Percentiles rank a stretch among this genome's conserved stretches.
Conservation (phyloP, 2,329 filamentous ascomycete species). For the Neopestalotiopsis clavispora region DNA sequence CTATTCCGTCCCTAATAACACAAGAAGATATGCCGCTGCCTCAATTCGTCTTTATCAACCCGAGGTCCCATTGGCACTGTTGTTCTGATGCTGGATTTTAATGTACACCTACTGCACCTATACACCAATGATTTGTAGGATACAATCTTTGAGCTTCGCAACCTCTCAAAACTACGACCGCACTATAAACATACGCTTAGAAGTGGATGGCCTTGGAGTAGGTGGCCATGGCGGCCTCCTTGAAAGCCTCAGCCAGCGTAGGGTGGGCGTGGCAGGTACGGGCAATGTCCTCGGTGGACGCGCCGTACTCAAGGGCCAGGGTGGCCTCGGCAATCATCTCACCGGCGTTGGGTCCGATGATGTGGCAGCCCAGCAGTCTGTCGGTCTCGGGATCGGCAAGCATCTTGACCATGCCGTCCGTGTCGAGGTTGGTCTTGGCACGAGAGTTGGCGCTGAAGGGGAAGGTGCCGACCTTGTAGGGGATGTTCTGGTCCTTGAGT, state of each 20-base stretch:
- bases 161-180: slow-evolving; percentile 8
- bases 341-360: slow-evolving; percentile 92
- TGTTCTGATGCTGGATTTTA: slow-evolving; percentile 35
- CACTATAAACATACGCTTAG: slow-evolving; percentile 51
- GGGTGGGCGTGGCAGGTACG: slow-evolving; percentile 97
- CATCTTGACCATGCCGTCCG: slow-evolving; percentile 96
- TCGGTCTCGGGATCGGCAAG: slow-evolving; percentile 96
- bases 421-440: slow-evolving; percentile 98
- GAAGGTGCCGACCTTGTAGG: slow-evolving; percentile 93
- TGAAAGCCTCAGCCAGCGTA: slow-evolving; percentile 95
- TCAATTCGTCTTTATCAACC: neutral
- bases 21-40: slow-evolving; percentile 13
- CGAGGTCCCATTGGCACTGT: slow-evolving; percentile 13
- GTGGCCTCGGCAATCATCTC: slow-evolving; percentile 99
- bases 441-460: slow-evolving; percentile 98
- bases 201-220: slow-evolving; percentile 96
- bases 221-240: slow-evolving; percentile 98
- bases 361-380: slow-evolving; percentile 92
- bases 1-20: slow-evolving; percentile 19
- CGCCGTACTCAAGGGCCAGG: slow-evolving; percentile 94
- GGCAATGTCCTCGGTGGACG: slow-evolving; percentile 91
- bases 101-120: slow-evolving; percentile 40
- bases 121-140: slow-evolving; percentile 34
- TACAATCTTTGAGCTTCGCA: slow-evolving; percentile 19
- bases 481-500: slow-evolving; percentile 84